Percentiles rank a stretch among this genome's conserved stretches.
phyloP scores from a whole-genome alignment of 2,329 filamentous ascomycete genomes.

The Colletotrichum endophyticum region DNA sequence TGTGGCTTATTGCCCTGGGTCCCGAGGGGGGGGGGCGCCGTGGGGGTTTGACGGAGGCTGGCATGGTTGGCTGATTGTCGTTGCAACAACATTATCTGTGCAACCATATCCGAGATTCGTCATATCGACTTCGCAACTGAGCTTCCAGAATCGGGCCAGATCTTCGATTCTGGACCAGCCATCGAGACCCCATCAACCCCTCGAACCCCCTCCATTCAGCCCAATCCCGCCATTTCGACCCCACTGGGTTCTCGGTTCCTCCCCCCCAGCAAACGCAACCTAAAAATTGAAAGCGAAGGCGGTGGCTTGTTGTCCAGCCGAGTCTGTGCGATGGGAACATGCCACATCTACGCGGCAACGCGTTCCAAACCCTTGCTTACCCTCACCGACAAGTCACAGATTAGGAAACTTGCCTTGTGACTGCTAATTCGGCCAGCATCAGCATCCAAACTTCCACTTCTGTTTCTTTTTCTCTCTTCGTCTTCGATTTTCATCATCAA shows the following conservation, averaged over 20 bases:
- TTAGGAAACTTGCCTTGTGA: constrained; percentile 6
- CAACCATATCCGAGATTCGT: neutral
- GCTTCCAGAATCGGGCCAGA: neutral
- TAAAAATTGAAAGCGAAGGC: constrained; percentile 9
- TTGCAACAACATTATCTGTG: neutral
- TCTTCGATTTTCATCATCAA: neutral
- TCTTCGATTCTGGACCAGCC: neutral
- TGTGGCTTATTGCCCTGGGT: neutral
- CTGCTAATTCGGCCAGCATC: neutral
- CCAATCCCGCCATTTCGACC: neutral
- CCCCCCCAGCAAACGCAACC: constrained; percentile 1
- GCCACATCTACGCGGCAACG: constrained; percentile 8
- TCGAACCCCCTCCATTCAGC: constrained; percentile 1
- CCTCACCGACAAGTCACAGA: constrained; percentile 12
- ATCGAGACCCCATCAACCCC: neutral
- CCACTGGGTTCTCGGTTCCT: neutral
- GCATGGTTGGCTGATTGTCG: neutral
- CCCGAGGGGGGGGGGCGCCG: neutral
- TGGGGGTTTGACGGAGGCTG: neutral
- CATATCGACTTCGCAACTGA: neutral
- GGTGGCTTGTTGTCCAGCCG: constrained; percentile 9
- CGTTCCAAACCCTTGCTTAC: constrained; percentile 13
- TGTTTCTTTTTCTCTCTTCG: neutral
- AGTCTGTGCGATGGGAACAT: constrained; percentile 17
- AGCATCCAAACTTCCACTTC: neutral